Evolutionary conservation across 73 alveolate species (phyloP), one percentile per base, ranked within the genome.

Genomic region (Paramecium caudatum): DNA sequence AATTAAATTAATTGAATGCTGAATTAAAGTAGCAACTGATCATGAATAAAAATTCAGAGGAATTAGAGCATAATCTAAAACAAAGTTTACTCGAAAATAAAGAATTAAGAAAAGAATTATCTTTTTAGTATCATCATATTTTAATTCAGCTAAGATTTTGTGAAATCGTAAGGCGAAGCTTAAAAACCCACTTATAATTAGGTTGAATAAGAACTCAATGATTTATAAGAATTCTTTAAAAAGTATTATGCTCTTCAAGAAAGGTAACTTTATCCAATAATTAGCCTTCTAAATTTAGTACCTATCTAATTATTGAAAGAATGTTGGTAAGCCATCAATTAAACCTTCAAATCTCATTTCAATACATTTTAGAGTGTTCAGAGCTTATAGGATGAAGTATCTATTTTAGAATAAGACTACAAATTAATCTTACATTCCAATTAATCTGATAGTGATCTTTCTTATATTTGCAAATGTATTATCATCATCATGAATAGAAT

Each of bases 261-360:
- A 23, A 55, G 2, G 80, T 55, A 16, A 55, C 12, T 0, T 10
- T 23, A 4, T 19, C 19, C 37, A 0, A 4, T 1, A 8, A 27
- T 0, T 55, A 55, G 80, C 0, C 80, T 55, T 3, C 13, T 55
- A 43, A 55, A 55, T 55, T 19, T 27, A 25, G 30, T 55, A 3
- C 80, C 80, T 25, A 55, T 55, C 0, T 21, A 55, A 27, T 55
- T 55, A 55, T 43, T 55, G 3, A 55, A 55, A 21, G 80, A 55
- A 23, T 55, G 80, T 21, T 55, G 80, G 80, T 8, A 23, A 27
- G 80, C 80, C 37, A 55, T 55, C 30, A 55, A 55, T 55, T 55
- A 55, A 23, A 55, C 80, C 1, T 55, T 55, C 30, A 55, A 55
- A 23, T 55, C 80, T 0, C 80, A 55, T 23, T 55, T 55, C 43